phyloP scores from a whole-genome alignment of 1,284 basidiomycete genomes.

The Grifola frondosa region DNA sequence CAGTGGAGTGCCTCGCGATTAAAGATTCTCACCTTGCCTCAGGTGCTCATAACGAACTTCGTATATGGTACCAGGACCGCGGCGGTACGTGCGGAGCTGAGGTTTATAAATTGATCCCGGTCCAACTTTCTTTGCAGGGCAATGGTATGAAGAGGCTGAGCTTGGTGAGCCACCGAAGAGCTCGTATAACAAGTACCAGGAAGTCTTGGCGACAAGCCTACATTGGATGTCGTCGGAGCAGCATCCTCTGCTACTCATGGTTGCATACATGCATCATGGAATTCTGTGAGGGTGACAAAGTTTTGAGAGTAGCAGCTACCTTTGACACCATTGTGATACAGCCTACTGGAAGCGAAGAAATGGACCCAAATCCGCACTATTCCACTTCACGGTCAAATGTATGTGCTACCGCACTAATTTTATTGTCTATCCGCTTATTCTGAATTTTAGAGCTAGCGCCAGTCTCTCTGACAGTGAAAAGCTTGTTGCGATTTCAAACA shows the following conservation, averaged over 20 bases:
- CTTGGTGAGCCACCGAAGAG: not conserved
- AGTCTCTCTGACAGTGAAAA: not conserved
- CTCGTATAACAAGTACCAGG: not conserved
- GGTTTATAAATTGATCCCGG: too few species aligned
- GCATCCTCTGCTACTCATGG: not conserved
- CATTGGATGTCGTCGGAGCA: constrained; percentile 1
- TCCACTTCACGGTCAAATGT: not conserved
- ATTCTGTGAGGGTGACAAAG: not conserved
- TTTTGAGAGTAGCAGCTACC: too few species aligned
- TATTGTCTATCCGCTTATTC: too few species aligned
- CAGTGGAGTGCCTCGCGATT: constrained; percentile 5
- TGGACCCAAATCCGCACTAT: not conserved
- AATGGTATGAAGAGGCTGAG: too few species aligned
- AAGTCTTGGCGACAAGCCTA: constrained; percentile 2
- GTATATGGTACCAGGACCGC: too few species aligned
- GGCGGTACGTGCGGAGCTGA: not conserved
- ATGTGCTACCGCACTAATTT: not conserved
- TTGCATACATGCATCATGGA: constrained; percentile 5
- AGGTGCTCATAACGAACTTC: constrained; percentile 3
- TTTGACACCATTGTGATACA: not conserved
- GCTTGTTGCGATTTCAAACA: not conserved
- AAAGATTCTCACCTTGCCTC: not conserved
- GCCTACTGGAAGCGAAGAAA: not conserved
- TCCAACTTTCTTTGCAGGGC: too few species aligned
- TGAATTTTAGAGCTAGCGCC: not conserved